These are phyloP conservation scores for Tricholoma sp. DNA, from an alignment of 768 basidiomycete genomes.

Conservation along the genomic window DNA sequence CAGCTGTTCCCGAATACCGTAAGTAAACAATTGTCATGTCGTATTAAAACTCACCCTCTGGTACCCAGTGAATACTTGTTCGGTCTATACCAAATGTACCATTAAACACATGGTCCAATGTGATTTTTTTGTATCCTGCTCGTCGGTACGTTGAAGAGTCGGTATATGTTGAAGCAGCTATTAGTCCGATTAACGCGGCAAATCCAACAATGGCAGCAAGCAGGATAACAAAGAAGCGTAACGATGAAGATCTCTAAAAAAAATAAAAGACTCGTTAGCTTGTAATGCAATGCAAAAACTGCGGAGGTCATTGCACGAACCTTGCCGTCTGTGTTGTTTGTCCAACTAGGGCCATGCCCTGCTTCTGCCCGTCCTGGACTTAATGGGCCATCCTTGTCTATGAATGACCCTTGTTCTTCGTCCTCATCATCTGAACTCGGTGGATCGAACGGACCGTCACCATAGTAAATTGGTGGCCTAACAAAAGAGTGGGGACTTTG, in stretches of 20 bases:
- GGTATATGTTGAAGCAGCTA: constrained; percentile 72
- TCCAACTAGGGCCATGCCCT: constrained; percentile 9
- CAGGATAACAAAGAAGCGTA: constrained; percentile 58
- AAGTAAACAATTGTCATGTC: neutral
- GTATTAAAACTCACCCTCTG: constrained; percentile 62
- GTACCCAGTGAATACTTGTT: constrained; percentile 73
- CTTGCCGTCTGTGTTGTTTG: constrained; percentile 5
- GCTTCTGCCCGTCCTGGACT: constrained; percentile 23
- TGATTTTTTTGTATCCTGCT: constrained; percentile 60
- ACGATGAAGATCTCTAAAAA: constrained; percentile 42
- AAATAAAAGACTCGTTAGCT: neutral
- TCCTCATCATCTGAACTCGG: constrained; percentile 79
- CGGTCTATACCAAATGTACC: constrained; percentile 66
- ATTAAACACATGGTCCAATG: constrained; percentile 90
- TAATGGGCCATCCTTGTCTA: constrained; percentile 38
- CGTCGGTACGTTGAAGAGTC: constrained; percentile 44
- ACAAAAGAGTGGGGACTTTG: constrained; percentile 6
- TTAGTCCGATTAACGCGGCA: constrained; percentile 66
- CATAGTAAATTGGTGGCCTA: constrained; percentile 51
- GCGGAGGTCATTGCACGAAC: constrained; percentile 3
- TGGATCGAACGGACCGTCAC: constrained; percentile 71
- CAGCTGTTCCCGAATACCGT: constrained; percentile 45
- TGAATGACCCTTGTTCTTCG: constrained; percentile 35
- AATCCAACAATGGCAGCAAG: constrained; percentile 55
- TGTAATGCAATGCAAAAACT: neutral